These are phyloP conservation scores for Aspergillus sojae DNA, from an alignment of 2,329 filamentous ascomycete genomes.

Conservation along the genomic window DNA sequence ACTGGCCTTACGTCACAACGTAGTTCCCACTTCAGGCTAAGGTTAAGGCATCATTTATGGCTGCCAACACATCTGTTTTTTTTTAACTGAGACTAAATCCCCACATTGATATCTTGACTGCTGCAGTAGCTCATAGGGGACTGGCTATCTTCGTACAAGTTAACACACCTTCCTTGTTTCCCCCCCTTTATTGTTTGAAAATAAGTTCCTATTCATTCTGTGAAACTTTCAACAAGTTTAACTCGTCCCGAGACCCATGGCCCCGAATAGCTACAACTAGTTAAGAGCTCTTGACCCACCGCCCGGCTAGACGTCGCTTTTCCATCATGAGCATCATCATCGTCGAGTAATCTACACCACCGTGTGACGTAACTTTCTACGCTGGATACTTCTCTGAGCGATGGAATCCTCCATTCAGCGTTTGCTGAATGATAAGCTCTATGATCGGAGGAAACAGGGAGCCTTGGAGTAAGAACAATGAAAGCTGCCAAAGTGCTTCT, in stretches of 20 bases:
- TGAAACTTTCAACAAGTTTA: not conserved
- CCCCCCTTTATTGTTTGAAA: not conserved
- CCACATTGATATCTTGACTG: slow-evolving; percentile 11
- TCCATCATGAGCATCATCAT: slow-evolving; percentile 3
- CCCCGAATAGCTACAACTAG: slow-evolving; percentile 6
- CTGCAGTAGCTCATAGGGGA: not conserved
- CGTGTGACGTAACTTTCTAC: slow-evolving; percentile 19
- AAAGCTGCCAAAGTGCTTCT: not conserved
- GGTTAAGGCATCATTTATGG: not conserved
- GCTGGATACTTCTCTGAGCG: slow-evolving; percentile 27
- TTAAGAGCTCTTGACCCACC: slow-evolving; percentile 8
- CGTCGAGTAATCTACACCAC: not conserved
- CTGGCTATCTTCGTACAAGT: not conserved
- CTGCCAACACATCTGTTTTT: slow-evolving; percentile 4
- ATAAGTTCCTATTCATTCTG: not conserved
- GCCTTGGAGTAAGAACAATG: slow-evolving; percentile 78
- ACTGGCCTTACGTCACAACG: not conserved
- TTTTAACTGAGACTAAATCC: slow-evolving; percentile 4
- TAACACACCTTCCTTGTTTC: not conserved
- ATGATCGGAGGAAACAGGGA: slow-evolving; percentile 95
- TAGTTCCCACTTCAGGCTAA: not conserved
- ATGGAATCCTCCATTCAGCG: slow-evolving; percentile 93
- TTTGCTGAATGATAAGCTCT: slow-evolving; percentile 94
- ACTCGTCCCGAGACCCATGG: not conserved
- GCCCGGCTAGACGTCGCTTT: slow-evolving; percentile 3